Evolutionary conservation across 768 basidiomycete genomes (phyloP), one percentile per base, ranked within the genome.

Genomic region (Scleroderma citrinum): DNA sequence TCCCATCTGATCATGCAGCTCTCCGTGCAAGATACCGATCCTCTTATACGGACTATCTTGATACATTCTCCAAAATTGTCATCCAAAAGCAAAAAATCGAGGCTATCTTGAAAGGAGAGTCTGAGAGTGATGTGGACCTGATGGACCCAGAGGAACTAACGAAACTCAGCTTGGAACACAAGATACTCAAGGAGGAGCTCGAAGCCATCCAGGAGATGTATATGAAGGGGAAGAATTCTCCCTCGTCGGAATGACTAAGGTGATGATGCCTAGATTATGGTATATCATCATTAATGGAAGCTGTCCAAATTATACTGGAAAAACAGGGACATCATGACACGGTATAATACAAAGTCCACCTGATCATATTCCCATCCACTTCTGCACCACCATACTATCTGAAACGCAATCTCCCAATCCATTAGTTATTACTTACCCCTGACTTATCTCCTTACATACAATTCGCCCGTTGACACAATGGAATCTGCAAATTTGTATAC

Each of bases 11-110:
- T 54, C 80, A 71, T 46, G 71, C 70, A 3, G 68, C 67, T 21
- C 71, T 87, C 20, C 78, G 82, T 13, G 64, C 66, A 23, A 69
- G 72, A 42, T 87, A 87, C 51, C 71, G 72, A 32, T 56, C 65
- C 13, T 71, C 72, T 21, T 87, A 83, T 53, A 43, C 65, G 10
- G 70, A 75, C 32, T 85, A 86, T 54, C 52, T 82, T 38, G 57
- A 59, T 1, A 64, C 71, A 14, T 78, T 76, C 53, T 64, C 72
- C 29, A 67, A 73, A 58, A 60, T 83, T 41, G 59, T 73, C 20
- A 67, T 68, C 7, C 76, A 83, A 60, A 77, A 76, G 56, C 61
- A 65, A 42, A 77, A 75, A 57, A 69, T 82, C 26, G 74, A 80
- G 61, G 71, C 68, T n/a, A 59, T 82, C 43, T 59, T 86, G 35